Conservation (phyloP, 371 early-diverging fungal species). For the Mortierella sp. region DNA sequence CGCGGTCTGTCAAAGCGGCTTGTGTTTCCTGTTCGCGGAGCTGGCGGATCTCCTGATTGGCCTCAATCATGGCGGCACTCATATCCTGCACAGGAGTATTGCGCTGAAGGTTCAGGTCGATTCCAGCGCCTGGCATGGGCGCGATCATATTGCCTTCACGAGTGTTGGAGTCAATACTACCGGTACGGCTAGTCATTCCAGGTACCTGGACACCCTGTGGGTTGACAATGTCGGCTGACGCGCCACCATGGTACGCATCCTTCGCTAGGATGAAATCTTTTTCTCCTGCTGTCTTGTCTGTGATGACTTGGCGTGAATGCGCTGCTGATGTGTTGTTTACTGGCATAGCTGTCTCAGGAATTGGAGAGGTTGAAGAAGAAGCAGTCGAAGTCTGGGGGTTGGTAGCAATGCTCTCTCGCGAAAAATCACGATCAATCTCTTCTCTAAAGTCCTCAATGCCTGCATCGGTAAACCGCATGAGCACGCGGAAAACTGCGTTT, state of each 20-base stretch:
- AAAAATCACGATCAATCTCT: conserved; percentile 49
- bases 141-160: conserved; percentile 26
- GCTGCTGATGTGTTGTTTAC: background rate
- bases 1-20: conserved; percentile 45
- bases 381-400: conserved; percentile 2
- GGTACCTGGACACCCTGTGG: conserved; percentile 11
- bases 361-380: background rate
- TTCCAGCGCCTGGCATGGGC: conserved; percentile 12
- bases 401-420: conserved; percentile 9
- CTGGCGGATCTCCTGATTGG: conserved; percentile 42
- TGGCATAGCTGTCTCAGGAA: background rate
- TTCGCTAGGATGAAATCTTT: conserved; percentile 4
- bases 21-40: conserved; percentile 39
- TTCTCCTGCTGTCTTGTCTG: conserved; percentile 25
- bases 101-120: conserved; percentile 30
- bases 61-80: conserved; percentile 37
- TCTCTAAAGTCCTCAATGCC: conserved; percentile 56
- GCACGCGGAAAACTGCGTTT: conserved; percentile 61
- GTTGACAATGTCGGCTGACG: conserved; percentile 8
- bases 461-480: conserved; percentile 57
- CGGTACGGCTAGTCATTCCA: conserved; percentile 29
- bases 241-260: conserved; percentile 27
- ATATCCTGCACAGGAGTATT: conserved; percentile 38
- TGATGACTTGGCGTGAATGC: conserved; percentile 6
- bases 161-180: conserved; percentile 11